Base-by-base conservation (phyloP, 73 alveolate genomes). In the Breviolum minutum region DNA sequence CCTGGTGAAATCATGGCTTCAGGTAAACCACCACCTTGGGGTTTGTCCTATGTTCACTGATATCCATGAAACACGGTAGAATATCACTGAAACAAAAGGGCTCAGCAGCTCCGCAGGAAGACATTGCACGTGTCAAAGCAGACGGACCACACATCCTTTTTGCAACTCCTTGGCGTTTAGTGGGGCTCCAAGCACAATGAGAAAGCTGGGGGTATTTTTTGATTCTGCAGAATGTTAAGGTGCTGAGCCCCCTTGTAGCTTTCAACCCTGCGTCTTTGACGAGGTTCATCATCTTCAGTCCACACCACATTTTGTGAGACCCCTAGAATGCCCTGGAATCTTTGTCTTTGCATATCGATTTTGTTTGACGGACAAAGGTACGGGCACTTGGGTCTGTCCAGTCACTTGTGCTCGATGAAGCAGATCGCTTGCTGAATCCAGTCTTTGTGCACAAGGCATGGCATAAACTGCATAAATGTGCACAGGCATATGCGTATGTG, bases 131-230 rank as follows among this genome's bases (percentile, higher is more conserved):
- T 26, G 90, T 92, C 98, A 73, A 66, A 63, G 98, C 86, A 76
- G 98, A 92, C 40, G 90, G 69, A 62, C 98, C 98, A 26, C 98
- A 92, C 26, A 63, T 92, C 61, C 98, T 92, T 22, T 92, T 92
- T 64, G 98, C 98, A 64, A 92, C 98, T 14, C 98, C 98, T 12
- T 92, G 98, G 98, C 98, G 98, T 9, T 92, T 92, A 68, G 98
- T 61, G 80, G 14, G 62, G 19, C 88, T 26, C 97, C 63, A 66
- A 16, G 70, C 54, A 0, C 71, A 16, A 63, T 27, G 70, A 40
- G 3, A 40, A 40, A 40, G 54, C 89, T 27, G 14, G 16, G 32
- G 16, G 8, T 13, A 2, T 40, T 70, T 40, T 40, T 40, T 40
- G 54, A 40, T 40, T 40, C 54, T 40, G 54, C 54, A 40, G 54